Base-by-base conservation (phyloP, 2,329 filamentous ascomycete species). In the Hymenoscyphus linearis region DNA sequence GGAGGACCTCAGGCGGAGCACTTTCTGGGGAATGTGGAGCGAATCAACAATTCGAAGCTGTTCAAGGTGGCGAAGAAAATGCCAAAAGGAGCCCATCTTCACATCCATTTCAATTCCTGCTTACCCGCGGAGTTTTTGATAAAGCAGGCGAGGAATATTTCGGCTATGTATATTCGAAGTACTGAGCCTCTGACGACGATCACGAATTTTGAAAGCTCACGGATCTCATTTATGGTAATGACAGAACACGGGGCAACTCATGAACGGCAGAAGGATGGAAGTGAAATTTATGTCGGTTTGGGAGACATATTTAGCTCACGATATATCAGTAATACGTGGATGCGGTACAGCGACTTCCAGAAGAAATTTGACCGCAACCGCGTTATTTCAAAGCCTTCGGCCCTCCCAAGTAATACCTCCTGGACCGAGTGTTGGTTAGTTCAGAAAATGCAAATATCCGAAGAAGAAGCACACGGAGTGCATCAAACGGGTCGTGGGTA, bases 81-180 rank as follows among this genome's bases (percentile, higher is more conserved):
- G 77, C 89, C 89, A 50, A 92, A 92, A 73, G 89, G 88, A 2
- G 82, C 82, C 0, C 86, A 91, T 70, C 77, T 91, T 26, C 89
- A 92, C 72, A 82, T 91, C 26, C 89, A 92, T 72, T 91, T 90
- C 78, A 92, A 91, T 71, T 82, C 88, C n/a, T 89, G 88, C 63
- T 76, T 91, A 4, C 76, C 79, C 14, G 86, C 88, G 10, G 72
- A 77, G 1, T 79, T 85, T 4, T 76, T 91, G 22, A 77, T 91
- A 78, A 66, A 83, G 77, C 65, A 82, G 77, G 76, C 77, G 64
- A 71, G 75, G 12, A 52, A 72, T 4, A 84, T 86, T 78, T 69
- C 80, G 0, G 82, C 81, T 65, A 90, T 92, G 86, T 90, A 85
- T 69, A 86, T 91, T 67, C 84, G 82, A 61, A 89, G 86, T 74